Conservation (phyloP, 768 basidiomycete genomes). For the Kondoa malvinella region DNA sequence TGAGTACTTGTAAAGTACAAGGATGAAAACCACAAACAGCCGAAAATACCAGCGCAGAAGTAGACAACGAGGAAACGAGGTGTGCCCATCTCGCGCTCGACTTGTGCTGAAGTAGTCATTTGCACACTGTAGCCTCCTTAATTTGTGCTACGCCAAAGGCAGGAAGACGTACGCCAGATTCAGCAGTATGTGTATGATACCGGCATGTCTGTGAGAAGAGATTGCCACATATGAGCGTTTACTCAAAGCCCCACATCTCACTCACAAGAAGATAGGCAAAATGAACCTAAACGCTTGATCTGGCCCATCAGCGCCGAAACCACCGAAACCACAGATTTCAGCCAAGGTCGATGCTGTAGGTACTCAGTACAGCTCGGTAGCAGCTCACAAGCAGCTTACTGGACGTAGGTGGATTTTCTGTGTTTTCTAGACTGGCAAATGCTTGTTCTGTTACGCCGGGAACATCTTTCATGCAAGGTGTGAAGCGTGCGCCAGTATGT, state of each 20-base stretch:
- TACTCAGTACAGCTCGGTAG: conserved; percentile 19
- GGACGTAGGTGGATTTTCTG: background rate
- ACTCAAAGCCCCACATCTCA: background rate
- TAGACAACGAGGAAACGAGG: conserved; percentile 69
- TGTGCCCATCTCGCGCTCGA: conserved; percentile 79
- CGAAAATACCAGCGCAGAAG: conserved; percentile 80
- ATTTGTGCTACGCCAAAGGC: conserved; percentile 34
- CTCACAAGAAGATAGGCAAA: conserved; percentile 14
- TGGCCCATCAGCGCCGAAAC: conserved; percentile 39
- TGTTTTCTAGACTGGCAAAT: conserved; percentile 39
- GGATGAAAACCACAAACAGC: conserved; percentile 37
- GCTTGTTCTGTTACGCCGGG: conserved; percentile 42
- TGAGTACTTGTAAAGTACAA: background rate
- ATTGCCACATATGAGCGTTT: background rate
- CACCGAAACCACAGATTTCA: conserved; percentile 76
- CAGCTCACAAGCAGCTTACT: too few species aligned
- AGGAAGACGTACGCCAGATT: conserved; percentile 73
- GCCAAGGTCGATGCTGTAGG: conserved; percentile 53
- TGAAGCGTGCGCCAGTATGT: conserved; percentile 75
- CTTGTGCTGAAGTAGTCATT: conserved; percentile 35
- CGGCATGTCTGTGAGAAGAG: conserved; percentile 45
- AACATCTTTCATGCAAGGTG: conserved; percentile 74
- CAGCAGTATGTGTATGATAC: conserved; percentile 74
- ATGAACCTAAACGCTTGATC: conserved; percentile 42
- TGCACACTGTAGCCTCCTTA: background rate